A percentile compares a stretch with the other conserved stretches of the same genome.
Evolutionary conservation across 805 yeast species (phyloP).

Genomic region (Diddensiella santjacobensis): DNA sequence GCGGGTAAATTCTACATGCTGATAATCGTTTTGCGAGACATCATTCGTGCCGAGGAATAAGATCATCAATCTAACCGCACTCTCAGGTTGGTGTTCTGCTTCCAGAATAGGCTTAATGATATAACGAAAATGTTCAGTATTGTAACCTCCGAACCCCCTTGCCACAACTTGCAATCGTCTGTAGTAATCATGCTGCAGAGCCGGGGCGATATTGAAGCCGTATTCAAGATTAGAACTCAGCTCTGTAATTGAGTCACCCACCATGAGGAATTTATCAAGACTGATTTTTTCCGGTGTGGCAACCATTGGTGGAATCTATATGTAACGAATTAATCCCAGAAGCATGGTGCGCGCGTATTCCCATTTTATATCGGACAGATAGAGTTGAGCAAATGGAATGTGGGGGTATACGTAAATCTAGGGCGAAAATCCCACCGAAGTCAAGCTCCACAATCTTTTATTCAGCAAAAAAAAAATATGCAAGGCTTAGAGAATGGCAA

Average conservation of each 20-base stretch:
- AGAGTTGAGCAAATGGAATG: no score
- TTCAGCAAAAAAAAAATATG: neutral
- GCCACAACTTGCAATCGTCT: conserved; percentile 65
- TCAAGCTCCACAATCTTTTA: neutral
- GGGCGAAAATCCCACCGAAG: neutral
- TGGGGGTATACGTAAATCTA: neutral
- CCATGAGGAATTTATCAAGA: conserved; percentile 46
- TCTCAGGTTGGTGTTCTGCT: conserved; percentile 29
- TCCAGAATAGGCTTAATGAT: conserved; percentile 50
- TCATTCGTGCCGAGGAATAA: conserved; percentile 86
- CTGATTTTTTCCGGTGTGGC: neutral
- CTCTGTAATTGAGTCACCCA: conserved; percentile 73
- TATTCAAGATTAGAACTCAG: conserved; percentile 41
- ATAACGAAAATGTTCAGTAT: conserved; percentile 53
- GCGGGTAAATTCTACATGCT: conserved; percentile 49
- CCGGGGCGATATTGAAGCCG: conserved; percentile 49
- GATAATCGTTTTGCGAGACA: conserved; percentile 40
- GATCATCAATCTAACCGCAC: conserved; percentile 36
- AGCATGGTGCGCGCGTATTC: no score
- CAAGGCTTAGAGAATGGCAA: neutral
- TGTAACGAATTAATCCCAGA: no score
- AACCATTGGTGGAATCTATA: neutral
- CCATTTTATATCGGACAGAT: no score
- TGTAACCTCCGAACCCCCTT: conserved; percentile 79
- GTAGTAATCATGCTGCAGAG: conserved; percentile 37